Percentiles rank a stretch among this genome's conserved stretches.
phyloP scores from a whole-genome alignment of 2,329 filamentous ascomycete species.

The Fonsecaea nubica region DNA sequence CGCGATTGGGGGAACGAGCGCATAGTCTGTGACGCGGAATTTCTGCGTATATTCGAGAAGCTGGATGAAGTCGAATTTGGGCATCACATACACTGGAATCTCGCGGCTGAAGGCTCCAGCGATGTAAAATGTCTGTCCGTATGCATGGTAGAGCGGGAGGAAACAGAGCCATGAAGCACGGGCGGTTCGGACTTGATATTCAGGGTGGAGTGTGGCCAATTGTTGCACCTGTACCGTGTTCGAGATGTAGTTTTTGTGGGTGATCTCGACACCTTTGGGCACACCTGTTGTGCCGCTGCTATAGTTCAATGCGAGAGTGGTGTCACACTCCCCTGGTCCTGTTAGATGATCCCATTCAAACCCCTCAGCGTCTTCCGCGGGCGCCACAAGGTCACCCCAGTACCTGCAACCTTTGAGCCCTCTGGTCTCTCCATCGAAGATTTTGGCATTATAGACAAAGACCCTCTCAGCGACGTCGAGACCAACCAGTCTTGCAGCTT shows the following conservation, averaged over 20 bases:
- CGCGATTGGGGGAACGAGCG: constrained; percentile 76
- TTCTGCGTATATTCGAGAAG: constrained; percentile 72
- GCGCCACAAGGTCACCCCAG: constrained; percentile 36
- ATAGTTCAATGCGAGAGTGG: constrained; percentile 72
- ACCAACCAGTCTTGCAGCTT: constrained; percentile 36
- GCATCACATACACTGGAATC: constrained; percentile 79
- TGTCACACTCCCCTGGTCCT: constrained; percentile 54
- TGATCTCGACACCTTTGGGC: constrained; percentile 82
- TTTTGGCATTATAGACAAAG: constrained; percentile 37
- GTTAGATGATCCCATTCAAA: constrained; percentile 42
- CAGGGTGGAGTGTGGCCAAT: constrained; percentile 50
- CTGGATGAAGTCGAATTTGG: constrained; percentile 74
- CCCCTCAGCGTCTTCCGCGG: constrained; percentile 33
- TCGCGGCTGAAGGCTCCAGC: constrained; percentile 62
- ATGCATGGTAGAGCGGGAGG: constrained; percentile 78
- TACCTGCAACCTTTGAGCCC: constrained; percentile 32
- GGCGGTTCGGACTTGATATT: constrained; percentile 54
- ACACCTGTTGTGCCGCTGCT: constrained; percentile 76
- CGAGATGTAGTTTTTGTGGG: constrained; percentile 76
- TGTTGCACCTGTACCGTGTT: constrained; percentile 53
- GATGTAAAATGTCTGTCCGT: constrained; percentile 74
- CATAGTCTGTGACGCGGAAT: constrained; percentile 71
- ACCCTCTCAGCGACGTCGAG: constrained; percentile 33
- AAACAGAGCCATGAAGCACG: constrained; percentile 65
- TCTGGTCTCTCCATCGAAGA: constrained; percentile 31